Evolutionary conservation across 805 yeast genomes (phyloP).

Genomic region (Kuraishia ogatae): DNA sequence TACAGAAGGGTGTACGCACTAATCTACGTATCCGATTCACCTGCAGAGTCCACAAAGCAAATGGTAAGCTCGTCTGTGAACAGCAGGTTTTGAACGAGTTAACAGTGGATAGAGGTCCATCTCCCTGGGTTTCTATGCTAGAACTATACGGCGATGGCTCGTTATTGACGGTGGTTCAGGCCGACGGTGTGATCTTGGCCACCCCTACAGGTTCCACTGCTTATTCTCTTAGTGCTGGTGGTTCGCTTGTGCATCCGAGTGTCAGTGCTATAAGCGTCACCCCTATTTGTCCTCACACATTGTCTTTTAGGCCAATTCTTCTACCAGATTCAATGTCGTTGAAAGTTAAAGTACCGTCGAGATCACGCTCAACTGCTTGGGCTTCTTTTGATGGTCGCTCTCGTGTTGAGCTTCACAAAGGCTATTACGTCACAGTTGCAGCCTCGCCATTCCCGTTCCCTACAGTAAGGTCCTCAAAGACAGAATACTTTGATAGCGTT

Average conservation of each 20-base stretch:
- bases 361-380: slow-evolving; percentile 90
- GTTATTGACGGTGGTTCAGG: slow-evolving; percentile 81
- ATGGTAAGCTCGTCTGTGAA: slow-evolving; percentile 47
- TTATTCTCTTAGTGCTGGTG: slow-evolving; percentile 91
- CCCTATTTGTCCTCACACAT: slow-evolving; percentile 93
- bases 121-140: slow-evolving; percentile 83
- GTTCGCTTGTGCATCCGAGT: slow-evolving; percentile 89
- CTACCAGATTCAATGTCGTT: slow-evolving; percentile 89
- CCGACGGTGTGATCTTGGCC: slow-evolving; percentile 87
- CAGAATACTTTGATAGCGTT: slow-evolving; percentile 78
- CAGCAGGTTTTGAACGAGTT: slow-evolving; percentile 84
- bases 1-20: slow-evolving; percentile 65
- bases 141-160: slow-evolving; percentile 87
- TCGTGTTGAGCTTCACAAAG: slow-evolving; percentile 70
- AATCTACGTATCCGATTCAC: slow-evolving; percentile 83
- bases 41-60: slow-evolving; percentile 56
- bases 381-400: slow-evolving; percentile 93
- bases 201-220: slow-evolving; percentile 98
- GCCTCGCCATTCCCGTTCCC: slow-evolving; percentile 94
- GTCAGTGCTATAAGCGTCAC: slow-evolving; percentile 89
- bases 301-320: slow-evolving; percentile 86
- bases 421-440: slow-evolving; percentile 77
- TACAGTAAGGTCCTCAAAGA: slow-evolving; percentile 66
- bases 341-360: slow-evolving; percentile 68
- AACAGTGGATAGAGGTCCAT: slow-evolving; percentile 89